Evolutionary conservation across 768 basidiomycete species (phyloP), one percentile per base, ranked within the genome.

Genomic region (Amanita rimosa): DNA sequence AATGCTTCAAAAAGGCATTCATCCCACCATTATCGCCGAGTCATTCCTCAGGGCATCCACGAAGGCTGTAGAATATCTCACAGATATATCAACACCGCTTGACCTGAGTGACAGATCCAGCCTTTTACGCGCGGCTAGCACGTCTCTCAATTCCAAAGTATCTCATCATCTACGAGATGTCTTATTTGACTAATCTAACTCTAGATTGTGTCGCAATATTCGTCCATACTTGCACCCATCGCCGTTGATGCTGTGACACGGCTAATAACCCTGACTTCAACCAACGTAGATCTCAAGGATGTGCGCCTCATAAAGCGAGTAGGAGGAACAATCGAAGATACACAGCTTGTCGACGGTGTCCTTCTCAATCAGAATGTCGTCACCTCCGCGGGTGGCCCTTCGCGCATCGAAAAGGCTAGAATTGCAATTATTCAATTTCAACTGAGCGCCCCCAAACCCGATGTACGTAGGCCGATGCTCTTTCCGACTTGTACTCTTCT

Each of bases 401-500:
- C 88, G 8, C 78, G 95, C 49, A 80, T 98, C 67, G 95, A 99
- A 66, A 98, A 98, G 65, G 96, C 96, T 19, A 98, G 95, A 72
- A 98, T 99, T 57, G 96, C 84, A 35, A 81, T 99, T 53, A 87
- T 98, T 54, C 96, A 99, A 65, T 99, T 99, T 78, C 96, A 98
- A 65, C 78, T 99, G 44, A 91, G 86, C 55, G 88, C 92, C 35
- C 96, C 96, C 6, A 99, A 99, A 66, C 95, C 96, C 2, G 96
- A 99, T 60, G 94, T 95, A 63, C 53, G 40, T 43, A 19, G 35
- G 34, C 4, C 24, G 11, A 66, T 29, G 14, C 36, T 33, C 24
- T 22, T 17, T 19, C 17, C 35, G 14, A 26, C 17, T n/a, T 22
- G 4, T 26, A 22, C 35, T 19, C 29, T 52, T 16, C 31, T 19